Percentiles rank a stretch among this genome's conserved stretches.
Conservation (phyloP, 2,329 filamentous ascomycete genomes). For the Trichoderma sp. region DNA sequence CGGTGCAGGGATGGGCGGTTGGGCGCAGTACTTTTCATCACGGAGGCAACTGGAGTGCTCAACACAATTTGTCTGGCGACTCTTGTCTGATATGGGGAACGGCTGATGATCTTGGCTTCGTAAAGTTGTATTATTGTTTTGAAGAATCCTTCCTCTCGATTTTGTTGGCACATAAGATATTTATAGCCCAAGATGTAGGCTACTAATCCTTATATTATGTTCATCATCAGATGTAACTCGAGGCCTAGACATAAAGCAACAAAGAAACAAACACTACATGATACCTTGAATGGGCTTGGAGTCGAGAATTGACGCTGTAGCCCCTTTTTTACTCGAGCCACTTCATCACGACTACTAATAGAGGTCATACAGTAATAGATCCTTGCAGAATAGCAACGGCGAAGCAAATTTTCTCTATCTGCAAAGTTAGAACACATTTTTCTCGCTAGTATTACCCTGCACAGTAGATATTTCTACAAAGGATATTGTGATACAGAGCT, state of each 20-base stretch:
- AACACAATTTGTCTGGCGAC: neutral
- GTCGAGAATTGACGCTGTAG: no score
- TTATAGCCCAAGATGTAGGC: neutral
- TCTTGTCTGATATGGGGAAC: neutral
- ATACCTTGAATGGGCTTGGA: no score
- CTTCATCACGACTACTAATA: no score
- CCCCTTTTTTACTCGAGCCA: no score
- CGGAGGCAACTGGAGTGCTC: neutral
- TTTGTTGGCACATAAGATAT: neutral
- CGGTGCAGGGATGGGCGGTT: neutral
- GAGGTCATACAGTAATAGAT: no score
- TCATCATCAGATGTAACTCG: neutral
- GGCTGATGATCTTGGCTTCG: neutral
- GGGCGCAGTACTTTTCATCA: neutral
- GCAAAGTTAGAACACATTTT: no score
- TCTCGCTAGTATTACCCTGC: no score
- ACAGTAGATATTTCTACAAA: no score
- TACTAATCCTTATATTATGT: neutral
- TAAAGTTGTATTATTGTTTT: neutral
- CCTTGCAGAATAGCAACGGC: no score
- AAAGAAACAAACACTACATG: neutral
- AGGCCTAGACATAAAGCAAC: neutral
- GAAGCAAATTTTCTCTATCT: no score
- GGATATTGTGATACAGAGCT: no score
- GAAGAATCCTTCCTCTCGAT: neutral